phyloP scores from a whole-genome alignment of 2,329 filamentous ascomycete genomes.

The Aspergillus ruber region DNA sequence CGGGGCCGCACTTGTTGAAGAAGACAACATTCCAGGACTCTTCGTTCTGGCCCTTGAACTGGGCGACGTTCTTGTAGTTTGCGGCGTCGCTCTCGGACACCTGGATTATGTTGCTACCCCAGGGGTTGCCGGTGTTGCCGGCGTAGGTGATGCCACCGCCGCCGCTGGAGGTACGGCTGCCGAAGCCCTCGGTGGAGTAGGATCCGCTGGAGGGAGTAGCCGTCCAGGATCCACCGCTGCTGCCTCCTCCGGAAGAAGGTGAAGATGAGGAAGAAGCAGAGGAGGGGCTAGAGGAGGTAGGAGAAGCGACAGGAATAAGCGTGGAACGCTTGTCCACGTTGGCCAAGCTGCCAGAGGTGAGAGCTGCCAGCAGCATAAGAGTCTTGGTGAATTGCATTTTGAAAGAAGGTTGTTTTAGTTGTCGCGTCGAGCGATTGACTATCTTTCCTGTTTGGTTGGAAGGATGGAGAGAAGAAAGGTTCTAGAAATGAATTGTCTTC shows the following conservation, averaged over 20 bases:
- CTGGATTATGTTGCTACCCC: constrained; percentile 36
- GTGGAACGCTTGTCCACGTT: constrained; percentile 12
- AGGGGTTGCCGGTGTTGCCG: constrained; percentile 35
- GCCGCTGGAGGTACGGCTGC: constrained; percentile 17
- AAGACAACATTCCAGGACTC: constrained; percentile 32
- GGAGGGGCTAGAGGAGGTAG: constrained; percentile 4
- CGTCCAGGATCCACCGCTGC: constrained; percentile 13
- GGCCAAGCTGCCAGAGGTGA: constrained; percentile 19
- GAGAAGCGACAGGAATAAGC: constrained; percentile 6
- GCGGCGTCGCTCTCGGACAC: constrained; percentile 23
- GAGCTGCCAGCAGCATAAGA: constrained; percentile 26
- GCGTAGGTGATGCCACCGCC: constrained; percentile 23
- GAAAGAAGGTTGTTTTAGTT: background rate
- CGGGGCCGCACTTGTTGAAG: constrained; percentile 35
- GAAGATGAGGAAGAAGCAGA: constrained; percentile 3
- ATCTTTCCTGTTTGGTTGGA: background rate
- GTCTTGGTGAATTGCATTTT: constrained; percentile 25
- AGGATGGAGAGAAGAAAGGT: background rate
- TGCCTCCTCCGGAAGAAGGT: constrained; percentile 3
- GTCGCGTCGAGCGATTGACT: background rate
- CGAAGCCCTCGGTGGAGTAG: constrained; percentile 29
- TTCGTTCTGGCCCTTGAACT: constrained; percentile 26
- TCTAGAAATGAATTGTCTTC: background rate
- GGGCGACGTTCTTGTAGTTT: constrained; percentile 32
- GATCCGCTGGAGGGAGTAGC: constrained; percentile 13